These are phyloP conservation scores for Ambrosia hybrid DNA, from an alignment of 140 eudicot species.

Conservation along the genomic window DNA sequence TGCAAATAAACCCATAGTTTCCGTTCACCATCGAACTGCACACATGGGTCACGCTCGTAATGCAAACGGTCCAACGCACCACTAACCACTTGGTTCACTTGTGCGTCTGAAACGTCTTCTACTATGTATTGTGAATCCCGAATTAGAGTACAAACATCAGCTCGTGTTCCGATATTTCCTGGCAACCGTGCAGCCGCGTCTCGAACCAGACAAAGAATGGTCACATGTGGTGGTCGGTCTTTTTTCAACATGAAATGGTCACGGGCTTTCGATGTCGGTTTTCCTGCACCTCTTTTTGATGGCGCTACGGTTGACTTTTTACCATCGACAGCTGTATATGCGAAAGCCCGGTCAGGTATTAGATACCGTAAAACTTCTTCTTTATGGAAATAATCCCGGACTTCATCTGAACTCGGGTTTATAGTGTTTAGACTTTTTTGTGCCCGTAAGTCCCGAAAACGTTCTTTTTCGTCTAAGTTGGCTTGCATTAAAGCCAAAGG, in stretches of 20 bases:
- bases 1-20: conserved; percentile 94
- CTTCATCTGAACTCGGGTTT: conserved; percentile 76
- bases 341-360: conserved; percentile 90
- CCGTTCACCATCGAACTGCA: conserved; percentile 78
- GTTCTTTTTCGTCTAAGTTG: conserved; percentile 81
- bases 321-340: conserved; percentile 92
- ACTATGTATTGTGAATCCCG: conserved; percentile 94
- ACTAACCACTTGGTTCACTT: conserved; percentile 94
- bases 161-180: conserved; percentile 91
- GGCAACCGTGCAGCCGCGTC: conserved; percentile 99
- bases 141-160: conserved; percentile 92
- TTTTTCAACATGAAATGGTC: conserved; percentile 94
- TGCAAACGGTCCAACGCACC: conserved; percentile 97
- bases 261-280: conserved; percentile 96
- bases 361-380: conserved; percentile 84
- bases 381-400: conserved; percentile 74
- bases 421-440: conserved; percentile 94
- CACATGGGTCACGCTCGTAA: conserved; percentile 96
- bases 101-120: conserved; percentile 84
- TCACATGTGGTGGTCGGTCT: conserved; percentile 97
- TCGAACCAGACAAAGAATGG: conserved; percentile 89
- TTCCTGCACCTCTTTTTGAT: conserved; percentile 91
- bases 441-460: conserved; percentile 90
- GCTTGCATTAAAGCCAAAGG: conserved; percentile 71
- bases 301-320: conserved; percentile 96